These are phyloP conservation scores for Parasarocladium wereldwijsianum DNA, from an alignment of 2,329 filamentous ascomycete species.

Conservation along the genomic window DNA sequence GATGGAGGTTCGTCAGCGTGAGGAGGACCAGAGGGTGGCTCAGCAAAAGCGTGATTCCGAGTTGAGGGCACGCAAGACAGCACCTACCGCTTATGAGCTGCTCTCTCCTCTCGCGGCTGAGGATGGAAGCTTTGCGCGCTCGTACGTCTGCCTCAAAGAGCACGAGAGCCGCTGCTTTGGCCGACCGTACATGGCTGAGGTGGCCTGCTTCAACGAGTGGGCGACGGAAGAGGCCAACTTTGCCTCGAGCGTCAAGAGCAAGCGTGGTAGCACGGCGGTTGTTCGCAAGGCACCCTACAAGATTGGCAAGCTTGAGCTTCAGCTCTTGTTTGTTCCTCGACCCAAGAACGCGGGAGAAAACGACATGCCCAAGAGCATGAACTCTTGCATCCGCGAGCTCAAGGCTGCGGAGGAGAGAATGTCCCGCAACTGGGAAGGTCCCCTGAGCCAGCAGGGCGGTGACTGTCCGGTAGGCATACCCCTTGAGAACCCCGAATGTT, in stretches of 20 bases:
- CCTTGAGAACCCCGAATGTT: background rate
- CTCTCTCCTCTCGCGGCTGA: conserved; percentile 74
- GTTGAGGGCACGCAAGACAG: conserved; percentile 44
- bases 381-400: conserved; percentile 84
- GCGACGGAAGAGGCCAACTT: conserved; percentile 70
- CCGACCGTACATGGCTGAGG: conserved; percentile 72
- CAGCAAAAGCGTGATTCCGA: conserved; percentile 49
- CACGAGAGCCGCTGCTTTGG: conserved; percentile 83
- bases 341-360: conserved; percentile 78
- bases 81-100: conserved; percentile 71
- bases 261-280: conserved; percentile 57
- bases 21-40: conserved; percentile 64
- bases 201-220: conserved; percentile 98
- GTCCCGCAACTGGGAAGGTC: conserved; percentile 69
- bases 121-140: conserved; percentile 86
- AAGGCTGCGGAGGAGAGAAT: conserved; percentile 75
- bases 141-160: conserved; percentile 87
- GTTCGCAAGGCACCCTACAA: conserved; percentile 88
- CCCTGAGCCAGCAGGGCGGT: conserved; percentile 89
- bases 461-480: conserved; percentile 77
- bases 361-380: conserved; percentile 99
- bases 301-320: conserved; percentile 84
- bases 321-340: conserved; percentile 87
- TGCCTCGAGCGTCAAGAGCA: conserved; percentile 85
- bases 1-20: conserved; percentile 67